A percentile compares a stretch with the other conserved stretches of the same genome.
Conservation (phyloP, 2,329 filamentous ascomycete genomes). For the Curvularia sp. region DNA sequence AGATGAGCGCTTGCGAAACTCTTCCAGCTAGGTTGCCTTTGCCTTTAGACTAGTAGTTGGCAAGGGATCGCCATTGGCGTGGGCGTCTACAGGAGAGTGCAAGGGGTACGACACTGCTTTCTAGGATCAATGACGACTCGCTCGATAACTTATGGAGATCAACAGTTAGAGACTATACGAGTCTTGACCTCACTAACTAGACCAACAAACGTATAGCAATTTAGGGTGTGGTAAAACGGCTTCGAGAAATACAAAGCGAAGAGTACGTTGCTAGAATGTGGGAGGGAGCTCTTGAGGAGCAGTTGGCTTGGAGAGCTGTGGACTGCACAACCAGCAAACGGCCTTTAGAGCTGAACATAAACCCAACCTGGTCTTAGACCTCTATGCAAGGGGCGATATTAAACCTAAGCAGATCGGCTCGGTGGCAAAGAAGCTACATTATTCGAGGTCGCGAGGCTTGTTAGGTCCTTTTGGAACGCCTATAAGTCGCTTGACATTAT, state of each 20-base stretch:
- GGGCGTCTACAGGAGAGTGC: slow-evolving; percentile 12
- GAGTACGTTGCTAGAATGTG: slow-evolving; percentile 36
- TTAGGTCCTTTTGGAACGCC: slow-evolving; percentile 37
- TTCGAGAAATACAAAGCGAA: slow-evolving; percentile 30
- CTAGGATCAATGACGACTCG: slow-evolving; percentile 27
- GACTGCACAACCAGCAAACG: slow-evolving; percentile 6
- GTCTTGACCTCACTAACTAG: slow-evolving; percentile 28
- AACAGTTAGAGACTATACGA: slow-evolving; percentile 31
- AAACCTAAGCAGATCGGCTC: neutral
- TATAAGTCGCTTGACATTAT: slow-evolving; percentile 40
- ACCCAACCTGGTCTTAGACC: slow-evolving; percentile 30
- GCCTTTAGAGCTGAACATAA: slow-evolving; percentile 8
- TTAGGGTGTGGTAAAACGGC: slow-evolving; percentile 36
- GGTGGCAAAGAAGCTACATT: slow-evolving; percentile 10
- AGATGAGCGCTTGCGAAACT: slow-evolving; percentile 22
- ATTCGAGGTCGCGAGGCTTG: slow-evolving; percentile 37
- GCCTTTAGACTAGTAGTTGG: slow-evolving; percentile 16
- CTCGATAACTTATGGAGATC: slow-evolving; percentile 31
- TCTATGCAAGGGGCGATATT: slow-evolving; percentile 21
- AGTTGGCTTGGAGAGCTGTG: slow-evolving; percentile 32
- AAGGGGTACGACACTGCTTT: slow-evolving; percentile 2
- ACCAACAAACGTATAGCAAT: slow-evolving; percentile 32
- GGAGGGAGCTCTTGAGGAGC: slow-evolving; percentile 30
- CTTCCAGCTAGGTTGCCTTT: slow-evolving; percentile 15
- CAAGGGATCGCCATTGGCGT: slow-evolving; percentile 23